Base-by-base conservation (phyloP, 352 stramenopile species). In the Pythium brassicae region DNA sequence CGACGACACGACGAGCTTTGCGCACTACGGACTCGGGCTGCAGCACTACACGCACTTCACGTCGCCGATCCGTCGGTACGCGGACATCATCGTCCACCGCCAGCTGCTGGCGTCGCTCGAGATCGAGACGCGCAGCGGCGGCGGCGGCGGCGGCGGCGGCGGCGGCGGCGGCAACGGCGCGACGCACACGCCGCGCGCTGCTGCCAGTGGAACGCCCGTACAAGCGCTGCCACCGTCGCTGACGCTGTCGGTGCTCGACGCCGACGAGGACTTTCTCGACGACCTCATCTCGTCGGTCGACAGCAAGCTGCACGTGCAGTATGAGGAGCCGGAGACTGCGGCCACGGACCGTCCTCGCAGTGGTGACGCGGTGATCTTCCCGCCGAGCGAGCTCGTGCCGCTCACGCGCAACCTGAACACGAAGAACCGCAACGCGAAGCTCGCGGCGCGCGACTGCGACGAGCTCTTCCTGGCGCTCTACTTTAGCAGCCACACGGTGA, bases 21-120 rank as follows among this genome's bases (percentile, higher is more conserved):
- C 76, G 7, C 86, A 97, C 64, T 97, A 97, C 56, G 89, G 87
- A 20, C 73, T 97, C 20, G 89, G 87, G 2, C 59, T 97, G 19
- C 75, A 94, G 55, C 87, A 85, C 66, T 97, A 97, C 62, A 97
- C 89, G 29, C 90, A 97, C 63, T 97, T 97, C 32, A 97, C 90
- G 25, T 96, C 89, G 25, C 89, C 89, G 0, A 97, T 97, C 55
- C 85, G 90, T 50, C 83, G 89, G 17, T 97, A 97, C 54, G 88
- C 90, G 8, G 89, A 97, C 58, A 71, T 97, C 34, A 79, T 97
- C 39, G 91, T 97, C n/a, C 88, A 97, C 66, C 86, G 86, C 1
- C 87, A 96, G 59, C 79, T 97, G 8, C 62, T 96, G 23, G 79
- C 74, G 12, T 69, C 83, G 2, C 58, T 95, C 46, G 56, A 57